phyloP scores from a whole-genome alignment of 441 rosid genomes.

The Pelargonium australe region DNA sequence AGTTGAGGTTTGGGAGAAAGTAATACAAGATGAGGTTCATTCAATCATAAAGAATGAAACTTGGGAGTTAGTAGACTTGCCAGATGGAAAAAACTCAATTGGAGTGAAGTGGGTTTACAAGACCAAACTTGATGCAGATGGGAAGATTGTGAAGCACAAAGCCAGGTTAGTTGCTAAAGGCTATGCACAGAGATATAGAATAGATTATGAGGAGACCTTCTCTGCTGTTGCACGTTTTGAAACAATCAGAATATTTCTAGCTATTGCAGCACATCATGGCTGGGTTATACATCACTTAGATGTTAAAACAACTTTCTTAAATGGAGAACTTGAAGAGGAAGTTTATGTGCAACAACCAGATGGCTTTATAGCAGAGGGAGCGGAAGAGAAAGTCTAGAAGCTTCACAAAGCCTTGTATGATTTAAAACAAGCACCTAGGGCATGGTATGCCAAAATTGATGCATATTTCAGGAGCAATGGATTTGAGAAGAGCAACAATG shows the following conservation, averaged over 20 bases:
- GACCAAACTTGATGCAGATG: constrained; percentile 2
- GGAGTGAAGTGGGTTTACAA: constrained; percentile 13
- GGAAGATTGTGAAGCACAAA: constrained; percentile 4
- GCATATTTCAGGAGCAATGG: background rate
- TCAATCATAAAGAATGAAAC: constrained; percentile 8
- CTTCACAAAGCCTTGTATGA: constrained; percentile 12
- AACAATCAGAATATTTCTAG: background rate
- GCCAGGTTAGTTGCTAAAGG: constrained; percentile 14
- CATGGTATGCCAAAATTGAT: constrained; percentile 8
- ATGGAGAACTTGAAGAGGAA: constrained; percentile 9
- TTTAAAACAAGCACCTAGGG: background rate
- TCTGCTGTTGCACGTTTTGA: constrained; percentile 5
- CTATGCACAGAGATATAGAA: constrained; percentile 7
- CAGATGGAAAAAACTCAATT: background rate
- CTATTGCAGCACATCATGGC: background rate
- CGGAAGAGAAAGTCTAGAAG: background rate
- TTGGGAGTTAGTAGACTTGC: background rate
- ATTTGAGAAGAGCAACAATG: background rate
- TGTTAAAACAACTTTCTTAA: constrained; percentile 10
- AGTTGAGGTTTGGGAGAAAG: background rate
- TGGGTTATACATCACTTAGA: background rate
- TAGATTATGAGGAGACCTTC: background rate
- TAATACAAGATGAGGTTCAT: constrained; percentile 8
- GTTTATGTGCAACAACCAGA: constrained; percentile 9
- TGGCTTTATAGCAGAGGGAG: background rate